These are phyloP conservation scores for Diaporthe citrichinensis DNA, from an alignment of 2,329 filamentous ascomycete species.

Conservation along the genomic window DNA sequence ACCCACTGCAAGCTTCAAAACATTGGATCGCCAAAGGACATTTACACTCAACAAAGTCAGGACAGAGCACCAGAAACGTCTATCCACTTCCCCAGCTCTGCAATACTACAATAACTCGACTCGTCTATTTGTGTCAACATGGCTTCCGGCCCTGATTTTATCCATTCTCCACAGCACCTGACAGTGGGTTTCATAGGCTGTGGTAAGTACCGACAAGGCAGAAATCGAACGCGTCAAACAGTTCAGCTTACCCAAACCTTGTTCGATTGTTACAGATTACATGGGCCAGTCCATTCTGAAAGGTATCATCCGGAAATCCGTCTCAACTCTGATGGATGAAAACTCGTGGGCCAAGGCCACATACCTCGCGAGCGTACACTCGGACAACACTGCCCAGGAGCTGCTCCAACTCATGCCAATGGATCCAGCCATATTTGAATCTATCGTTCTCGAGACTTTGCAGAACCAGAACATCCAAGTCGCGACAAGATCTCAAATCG, in stretches of 20 bases:
- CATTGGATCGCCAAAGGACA: neutral
- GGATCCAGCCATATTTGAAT: fast-evolving
- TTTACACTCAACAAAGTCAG: neutral
- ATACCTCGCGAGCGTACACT: neutral
- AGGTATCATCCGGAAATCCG: neutral
- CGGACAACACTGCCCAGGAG: neutral
- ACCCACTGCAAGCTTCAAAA: neutral
- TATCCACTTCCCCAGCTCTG: neutral
- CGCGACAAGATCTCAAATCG: neutral
- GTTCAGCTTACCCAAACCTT: neutral
- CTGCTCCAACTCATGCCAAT: no score
- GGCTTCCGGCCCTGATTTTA: neutral
- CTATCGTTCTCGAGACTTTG: neutral
- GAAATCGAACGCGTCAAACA: neutral
- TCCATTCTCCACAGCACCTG: neutral
- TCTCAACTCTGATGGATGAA: neutral
- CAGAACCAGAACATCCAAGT: neutral
- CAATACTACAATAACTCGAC: neutral
- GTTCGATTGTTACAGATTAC: neutral
- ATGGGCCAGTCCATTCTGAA: neutral
- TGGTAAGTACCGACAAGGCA: neutral
- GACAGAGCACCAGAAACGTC: neutral
- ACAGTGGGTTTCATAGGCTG: neutral
- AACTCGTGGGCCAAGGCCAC: neutral
- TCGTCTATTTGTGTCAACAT: neutral